A percentile compares a stretch with the other conserved stretches of the same genome.
Evolutionary conservation across 352 stramenopile species (phyloP).

Genomic region (Globisporangium solare): DNA sequence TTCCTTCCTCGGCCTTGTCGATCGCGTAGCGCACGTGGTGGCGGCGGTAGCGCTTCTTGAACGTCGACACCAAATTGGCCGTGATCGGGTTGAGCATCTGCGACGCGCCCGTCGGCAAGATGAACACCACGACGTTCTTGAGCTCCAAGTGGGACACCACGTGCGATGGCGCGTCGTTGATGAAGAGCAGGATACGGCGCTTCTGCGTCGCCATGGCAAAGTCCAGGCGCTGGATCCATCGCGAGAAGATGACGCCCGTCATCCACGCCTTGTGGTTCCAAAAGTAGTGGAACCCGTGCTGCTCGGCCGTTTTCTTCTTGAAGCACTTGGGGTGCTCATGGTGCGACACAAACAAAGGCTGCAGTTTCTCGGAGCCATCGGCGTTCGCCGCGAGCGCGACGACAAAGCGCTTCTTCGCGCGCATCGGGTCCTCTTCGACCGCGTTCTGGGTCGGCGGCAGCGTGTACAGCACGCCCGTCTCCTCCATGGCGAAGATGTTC

Average conservation of each 20-base stretch:
- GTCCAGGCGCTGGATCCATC: conserved; percentile 77
- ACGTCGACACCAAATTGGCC: conserved; percentile 46
- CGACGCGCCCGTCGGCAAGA: conserved; percentile 39
- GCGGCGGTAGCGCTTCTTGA: conserved; percentile 75
- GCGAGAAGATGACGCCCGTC: conserved; percentile 80
- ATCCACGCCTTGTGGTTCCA: conserved; percentile 82
- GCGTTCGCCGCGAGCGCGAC: conserved; percentile 63
- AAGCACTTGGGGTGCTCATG: conserved; percentile 76
- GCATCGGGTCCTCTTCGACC: conserved; percentile 43
- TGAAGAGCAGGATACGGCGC: conserved; percentile 68
- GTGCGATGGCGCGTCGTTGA: conserved; percentile 77
- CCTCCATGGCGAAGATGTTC: conserved; percentile 75
- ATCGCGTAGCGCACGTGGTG: conserved; percentile 67
- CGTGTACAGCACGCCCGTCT: conserved; percentile 73
- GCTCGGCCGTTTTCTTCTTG: conserved; percentile 65
- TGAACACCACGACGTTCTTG: conserved; percentile 65
- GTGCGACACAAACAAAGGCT: conserved; percentile 80
- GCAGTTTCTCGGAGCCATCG: conserved; percentile 69
- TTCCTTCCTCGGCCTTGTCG: conserved; percentile 44
- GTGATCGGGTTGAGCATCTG: conserved; percentile 70
- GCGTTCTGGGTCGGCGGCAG: conserved; percentile 46
- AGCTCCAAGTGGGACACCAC: conserved; percentile 73
- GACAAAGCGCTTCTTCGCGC: conserved; percentile 68
- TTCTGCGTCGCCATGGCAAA: conserved; percentile 76
- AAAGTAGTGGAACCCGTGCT: conserved; percentile 81